These are phyloP conservation scores for Cadophora sp. DNA, from an alignment of 2,329 filamentous ascomycete genomes.

Conservation along the genomic window DNA sequence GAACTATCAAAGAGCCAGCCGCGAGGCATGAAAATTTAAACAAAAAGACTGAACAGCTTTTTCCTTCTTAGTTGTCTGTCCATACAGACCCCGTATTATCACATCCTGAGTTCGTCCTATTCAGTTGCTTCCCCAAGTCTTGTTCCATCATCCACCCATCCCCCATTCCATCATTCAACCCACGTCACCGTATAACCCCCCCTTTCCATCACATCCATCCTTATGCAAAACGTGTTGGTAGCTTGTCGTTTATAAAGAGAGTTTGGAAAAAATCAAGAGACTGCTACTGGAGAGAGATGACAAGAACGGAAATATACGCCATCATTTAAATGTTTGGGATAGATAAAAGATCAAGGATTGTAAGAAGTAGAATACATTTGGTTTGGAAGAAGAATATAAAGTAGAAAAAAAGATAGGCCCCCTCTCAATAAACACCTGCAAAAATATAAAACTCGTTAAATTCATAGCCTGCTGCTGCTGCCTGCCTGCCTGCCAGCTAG, in stretches of 20 bases:
- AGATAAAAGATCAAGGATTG: conserved; percentile 37
- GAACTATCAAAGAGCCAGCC: conserved; percentile 40
- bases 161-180: not conserved
- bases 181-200: not conserved
- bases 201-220: conserved; percentile 6
- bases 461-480: conserved; percentile 27
- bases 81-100: conserved; percentile 26
- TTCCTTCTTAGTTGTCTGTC: conserved; percentile 28
- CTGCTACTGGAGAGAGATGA: not conserved
- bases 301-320: conserved; percentile 25
- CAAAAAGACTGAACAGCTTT: conserved; percentile 27
- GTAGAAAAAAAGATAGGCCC: conserved; percentile 8
- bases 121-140: conserved; percentile 11
- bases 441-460: conserved; percentile 23
- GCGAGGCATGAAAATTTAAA: conserved; percentile 41
- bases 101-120: conserved; percentile 8
- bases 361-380: conserved; percentile 41
- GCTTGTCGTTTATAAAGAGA: conserved; percentile 17
- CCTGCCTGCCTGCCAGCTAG: conserved; percentile 6
- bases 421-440: conserved; percentile 1
- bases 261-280: not conserved
- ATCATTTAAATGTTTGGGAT: conserved; percentile 26
- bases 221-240: conserved; percentile 15
- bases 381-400: conserved; percentile 23
- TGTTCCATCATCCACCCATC: not conserved